phyloP scores from a whole-genome alignment of 352 stramenopile species.

The Globisporangium spinosum region DNA sequence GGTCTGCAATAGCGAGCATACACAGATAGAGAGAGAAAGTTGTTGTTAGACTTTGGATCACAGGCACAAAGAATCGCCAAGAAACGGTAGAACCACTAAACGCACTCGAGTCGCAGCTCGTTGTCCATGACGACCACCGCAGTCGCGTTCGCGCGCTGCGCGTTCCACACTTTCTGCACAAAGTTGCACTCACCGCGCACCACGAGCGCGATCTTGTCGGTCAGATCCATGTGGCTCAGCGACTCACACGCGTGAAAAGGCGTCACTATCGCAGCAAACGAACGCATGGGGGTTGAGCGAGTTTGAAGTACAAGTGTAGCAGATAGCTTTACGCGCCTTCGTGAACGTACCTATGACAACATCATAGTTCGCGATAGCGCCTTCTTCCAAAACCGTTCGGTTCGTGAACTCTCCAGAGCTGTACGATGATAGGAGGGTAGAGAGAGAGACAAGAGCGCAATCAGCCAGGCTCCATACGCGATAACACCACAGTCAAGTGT shows the following conservation, averaged over 20 bases:
- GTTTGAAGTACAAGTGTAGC: neutral
- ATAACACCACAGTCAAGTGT: neutral
- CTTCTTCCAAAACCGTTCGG: conserved; percentile 35
- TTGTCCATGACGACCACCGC: conserved; percentile 78
- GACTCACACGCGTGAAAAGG: conserved; percentile 66
- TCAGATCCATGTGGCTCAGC: conserved; percentile 38
- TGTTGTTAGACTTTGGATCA: neutral
- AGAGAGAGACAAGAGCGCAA: neutral
- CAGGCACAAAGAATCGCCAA: neutral
- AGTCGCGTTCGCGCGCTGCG: conserved; percentile 55
- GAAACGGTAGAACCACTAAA: neutral
- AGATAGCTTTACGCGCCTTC: neutral
- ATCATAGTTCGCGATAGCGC: conserved; percentile 28
- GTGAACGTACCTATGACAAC: conserved; percentile 36
- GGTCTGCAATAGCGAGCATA: conserved; percentile 26
- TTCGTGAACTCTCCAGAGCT: conserved; percentile 79
- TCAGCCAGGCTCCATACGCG: neutral
- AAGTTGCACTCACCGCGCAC: conserved; percentile 71
- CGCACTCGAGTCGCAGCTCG: conserved; percentile 52
- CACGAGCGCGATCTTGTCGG: conserved; percentile 67
- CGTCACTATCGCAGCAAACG: conserved; percentile 21
- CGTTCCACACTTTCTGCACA: conserved; percentile 46
- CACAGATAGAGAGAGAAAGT: conserved; percentile 1
- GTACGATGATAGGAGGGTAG: neutral
- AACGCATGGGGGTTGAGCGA: neutral